Percentiles rank a stretch among this genome's conserved stretches.
phyloP scores from a whole-genome alignment of 2,329 filamentous ascomycete species.

The Camptophora hylomeconis region DNA sequence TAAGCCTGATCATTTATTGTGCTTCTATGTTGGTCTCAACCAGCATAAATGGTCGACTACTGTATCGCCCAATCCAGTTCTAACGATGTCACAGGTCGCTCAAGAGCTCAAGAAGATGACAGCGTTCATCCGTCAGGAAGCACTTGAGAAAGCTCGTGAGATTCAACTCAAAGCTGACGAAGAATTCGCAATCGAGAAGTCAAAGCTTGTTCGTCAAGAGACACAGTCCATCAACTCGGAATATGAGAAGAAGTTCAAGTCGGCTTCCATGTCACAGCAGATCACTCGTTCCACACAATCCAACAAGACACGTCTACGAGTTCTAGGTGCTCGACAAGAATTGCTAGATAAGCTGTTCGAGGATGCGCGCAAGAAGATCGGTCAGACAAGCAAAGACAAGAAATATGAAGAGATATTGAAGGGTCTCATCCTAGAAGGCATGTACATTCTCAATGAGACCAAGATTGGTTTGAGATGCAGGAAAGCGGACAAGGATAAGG shows the following conservation, averaged over 20 bases:
- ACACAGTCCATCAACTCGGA: conserved; percentile 79
- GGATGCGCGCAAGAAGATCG: conserved; percentile 59
- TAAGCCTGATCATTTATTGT: conserved; percentile 29
- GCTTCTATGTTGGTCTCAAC: neutral
- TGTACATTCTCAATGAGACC: conserved; percentile 75
- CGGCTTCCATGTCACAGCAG: conserved; percentile 95
- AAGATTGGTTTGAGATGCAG: conserved; percentile 62
- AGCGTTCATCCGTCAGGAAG: conserved; percentile 98
- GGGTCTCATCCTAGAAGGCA: conserved; percentile 73
- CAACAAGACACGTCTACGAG: conserved; percentile 88
- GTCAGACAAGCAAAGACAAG: conserved; percentile 51
- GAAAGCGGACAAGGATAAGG: conserved; percentile 62
- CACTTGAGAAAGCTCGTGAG: conserved; percentile 89
- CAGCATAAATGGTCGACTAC: too few relatives aligned
- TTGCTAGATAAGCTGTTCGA: conserved; percentile 85
- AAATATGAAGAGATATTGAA: conserved; percentile 68
- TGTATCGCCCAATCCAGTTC: too few relatives aligned
- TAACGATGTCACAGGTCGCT: conserved; percentile 55
- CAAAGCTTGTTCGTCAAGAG: conserved; percentile 93
- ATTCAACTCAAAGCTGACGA: conserved; percentile 98
- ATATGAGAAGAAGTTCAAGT: conserved; percentile 99
- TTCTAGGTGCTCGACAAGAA: conserved; percentile 78
- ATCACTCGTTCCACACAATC: conserved; percentile 91
- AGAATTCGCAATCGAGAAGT: conserved; percentile 98
- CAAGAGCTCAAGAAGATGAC: conserved; percentile 99